Percentiles rank a stretch among this genome's conserved stretches.
phyloP scores from a whole-genome alignment of 2,329 filamentous ascomycete genomes.

The Fusarium torreyae region DNA sequence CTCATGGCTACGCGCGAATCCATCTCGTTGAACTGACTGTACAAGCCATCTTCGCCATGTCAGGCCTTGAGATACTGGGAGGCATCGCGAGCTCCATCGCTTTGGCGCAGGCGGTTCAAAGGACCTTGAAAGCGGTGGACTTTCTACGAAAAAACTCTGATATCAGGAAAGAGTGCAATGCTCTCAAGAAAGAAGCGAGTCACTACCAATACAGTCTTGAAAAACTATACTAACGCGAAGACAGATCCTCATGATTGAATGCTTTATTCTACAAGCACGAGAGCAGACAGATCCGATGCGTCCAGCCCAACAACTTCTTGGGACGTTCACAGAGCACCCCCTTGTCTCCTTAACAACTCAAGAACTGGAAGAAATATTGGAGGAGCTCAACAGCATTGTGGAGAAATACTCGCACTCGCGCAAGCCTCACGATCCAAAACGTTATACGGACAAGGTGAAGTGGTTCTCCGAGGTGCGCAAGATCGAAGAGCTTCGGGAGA shows the following conservation, averaged over 20 bases:
- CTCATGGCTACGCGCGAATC: neutral
- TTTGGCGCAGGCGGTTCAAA: constrained; percentile 18
- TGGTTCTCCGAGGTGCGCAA: constrained; percentile 26
- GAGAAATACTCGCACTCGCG: constrained; percentile 1
- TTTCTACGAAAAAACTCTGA: constrained; percentile 6
- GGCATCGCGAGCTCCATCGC: constrained; percentile 33
- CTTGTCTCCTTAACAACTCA: neutral
- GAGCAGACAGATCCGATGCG: neutral
- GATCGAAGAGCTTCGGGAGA: constrained; percentile 15
- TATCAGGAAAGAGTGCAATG: constrained; percentile 9
- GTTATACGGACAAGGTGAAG: constrained; percentile 11
- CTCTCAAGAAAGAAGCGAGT: neutral
- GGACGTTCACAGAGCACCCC: neutral
- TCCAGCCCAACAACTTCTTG: neutral
- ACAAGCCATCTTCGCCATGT: constrained; percentile 1
- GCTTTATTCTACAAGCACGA: constrained; percentile 15
- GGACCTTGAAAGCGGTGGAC: constrained; percentile 22
- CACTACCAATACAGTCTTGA: accelerated
- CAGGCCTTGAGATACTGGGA: constrained; percentile 29
- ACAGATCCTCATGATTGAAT: constrained; percentile 25
- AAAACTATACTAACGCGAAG: accelerated
- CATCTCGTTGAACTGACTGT: neutral
- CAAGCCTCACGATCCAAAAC: neutral
- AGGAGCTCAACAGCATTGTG: neutral
- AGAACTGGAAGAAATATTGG: constrained; percentile 4